These are phyloP conservation scores for Artemisia argyi DNA, from an alignment of 129 eudicot species.

Conservation along the genomic window DNA sequence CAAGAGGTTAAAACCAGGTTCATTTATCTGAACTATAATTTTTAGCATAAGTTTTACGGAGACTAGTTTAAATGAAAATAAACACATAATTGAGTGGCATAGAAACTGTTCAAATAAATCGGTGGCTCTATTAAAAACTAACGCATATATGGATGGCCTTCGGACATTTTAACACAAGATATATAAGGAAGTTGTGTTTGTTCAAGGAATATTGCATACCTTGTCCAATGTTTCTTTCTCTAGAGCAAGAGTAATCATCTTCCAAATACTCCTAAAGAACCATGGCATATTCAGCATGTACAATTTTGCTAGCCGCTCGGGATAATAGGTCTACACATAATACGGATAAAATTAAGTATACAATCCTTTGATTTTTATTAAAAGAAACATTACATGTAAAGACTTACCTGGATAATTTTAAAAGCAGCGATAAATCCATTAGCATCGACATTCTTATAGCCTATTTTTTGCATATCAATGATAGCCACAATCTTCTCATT, in stretches of 20 bases:
- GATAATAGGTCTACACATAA: conserved; percentile 40
- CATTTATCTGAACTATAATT: too few relatives aligned
- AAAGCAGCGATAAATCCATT: conserved; percentile 45
- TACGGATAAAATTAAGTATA: too few relatives aligned
- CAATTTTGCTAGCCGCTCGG: conserved; percentile 40
- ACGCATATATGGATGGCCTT: too few relatives aligned
- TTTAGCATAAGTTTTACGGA: too few relatives aligned
- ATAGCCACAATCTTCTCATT: conserved; percentile 43
- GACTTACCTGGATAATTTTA: conserved; percentile 50
- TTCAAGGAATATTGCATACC: conserved; percentile 27
- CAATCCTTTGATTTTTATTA: too few relatives aligned
- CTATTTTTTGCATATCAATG: conserved; percentile 37
- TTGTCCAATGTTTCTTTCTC: conserved; percentile 49
- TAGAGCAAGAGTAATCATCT: conserved; percentile 35
- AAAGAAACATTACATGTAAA: too few relatives aligned
- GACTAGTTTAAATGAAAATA: too few relatives aligned
- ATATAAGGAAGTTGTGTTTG: background rate
- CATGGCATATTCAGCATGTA: conserved; percentile 48
- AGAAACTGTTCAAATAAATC: too few relatives aligned
- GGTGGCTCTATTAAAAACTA: too few relatives aligned
- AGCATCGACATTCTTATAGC: conserved; percentile 42
- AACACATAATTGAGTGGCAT: too few relatives aligned
- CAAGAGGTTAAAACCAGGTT: too few relatives aligned
- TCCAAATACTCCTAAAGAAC: conserved; percentile 49
- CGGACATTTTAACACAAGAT: too few relatives aligned